These are phyloP conservation scores for Auricularia heimuer DNA, from an alignment of 768 basidiomycete genomes.

Conservation along the genomic window DNA sequence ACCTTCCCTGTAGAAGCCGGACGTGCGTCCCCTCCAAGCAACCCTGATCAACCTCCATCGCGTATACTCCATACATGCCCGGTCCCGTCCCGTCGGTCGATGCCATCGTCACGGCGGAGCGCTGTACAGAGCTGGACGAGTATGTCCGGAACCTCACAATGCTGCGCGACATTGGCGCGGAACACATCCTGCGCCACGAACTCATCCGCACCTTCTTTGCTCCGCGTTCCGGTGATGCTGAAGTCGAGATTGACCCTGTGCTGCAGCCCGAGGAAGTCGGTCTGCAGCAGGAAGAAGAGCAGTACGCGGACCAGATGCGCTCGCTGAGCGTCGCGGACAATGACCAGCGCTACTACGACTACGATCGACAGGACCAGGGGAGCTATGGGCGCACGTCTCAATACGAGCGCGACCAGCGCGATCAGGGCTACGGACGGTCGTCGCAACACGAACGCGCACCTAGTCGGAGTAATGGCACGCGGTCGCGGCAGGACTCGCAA, in stretches of 20 bases:
- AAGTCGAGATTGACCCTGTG: slow-evolving; percentile 49
- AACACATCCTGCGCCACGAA: slow-evolving; percentile 71
- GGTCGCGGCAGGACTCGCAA: background rate
- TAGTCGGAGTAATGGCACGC: background rate
- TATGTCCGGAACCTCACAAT: slow-evolving; percentile 77
- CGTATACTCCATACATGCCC: slow-evolving; percentile 93
- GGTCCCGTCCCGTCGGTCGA: slow-evolving; percentile 82
- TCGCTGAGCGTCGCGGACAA: slow-evolving; percentile 38
- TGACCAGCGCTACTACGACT: slow-evolving; percentile 35
- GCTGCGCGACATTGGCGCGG: slow-evolving; percentile 54
- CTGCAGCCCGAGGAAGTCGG: slow-evolving; percentile 43
- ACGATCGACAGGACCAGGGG: background rate
- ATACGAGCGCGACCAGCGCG: background rate
- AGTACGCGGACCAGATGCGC: slow-evolving; percentile 28
- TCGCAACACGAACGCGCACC: slow-evolving; percentile 1
- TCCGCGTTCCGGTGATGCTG: slow-evolving; percentile 77
- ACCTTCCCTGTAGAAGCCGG: slow-evolving; percentile 89
- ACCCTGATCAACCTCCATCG: slow-evolving; percentile 28
- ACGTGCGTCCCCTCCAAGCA: slow-evolving; percentile 34
- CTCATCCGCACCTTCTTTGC: slow-evolving; percentile 79
- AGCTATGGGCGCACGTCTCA: background rate
- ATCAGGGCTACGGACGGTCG: background rate
- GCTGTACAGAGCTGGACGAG: slow-evolving; percentile 77
- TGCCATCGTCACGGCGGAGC: slow-evolving; percentile 67
- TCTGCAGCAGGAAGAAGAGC: slow-evolving; percentile 28